phyloP scores from a whole-genome alignment of 495 filamentous ascomycete species.

The Aspergillus mulundensis region DNA sequence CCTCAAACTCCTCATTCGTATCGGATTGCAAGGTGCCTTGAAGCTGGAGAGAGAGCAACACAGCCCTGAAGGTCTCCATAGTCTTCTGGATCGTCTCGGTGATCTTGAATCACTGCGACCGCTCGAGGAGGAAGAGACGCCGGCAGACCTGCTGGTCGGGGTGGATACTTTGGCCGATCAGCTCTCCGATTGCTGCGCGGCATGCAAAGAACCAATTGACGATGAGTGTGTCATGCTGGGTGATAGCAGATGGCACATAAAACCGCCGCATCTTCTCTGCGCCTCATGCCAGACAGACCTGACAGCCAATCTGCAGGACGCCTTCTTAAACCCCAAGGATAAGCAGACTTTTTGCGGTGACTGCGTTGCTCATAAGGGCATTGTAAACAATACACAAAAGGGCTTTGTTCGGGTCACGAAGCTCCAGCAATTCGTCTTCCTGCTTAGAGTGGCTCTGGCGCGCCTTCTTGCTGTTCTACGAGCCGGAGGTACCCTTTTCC shows the following conservation, averaged over 20 bases:
- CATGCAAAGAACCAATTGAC: slow-evolving; percentile 84
- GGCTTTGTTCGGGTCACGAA: slow-evolving; percentile 68
- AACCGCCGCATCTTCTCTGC: slow-evolving; percentile 67
- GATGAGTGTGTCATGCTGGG: slow-evolving; percentile 77
- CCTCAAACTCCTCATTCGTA: slow-evolving; percentile 94
- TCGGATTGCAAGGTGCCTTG: slow-evolving; percentile 89
- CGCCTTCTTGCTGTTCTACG: slow-evolving; percentile 83
- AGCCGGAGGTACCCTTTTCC: slow-evolving; percentile 68
- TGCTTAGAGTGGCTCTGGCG: slow-evolving; percentile 87
- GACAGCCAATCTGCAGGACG: slow-evolving; percentile 57
- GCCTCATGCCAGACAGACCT: slow-evolving; percentile 70
- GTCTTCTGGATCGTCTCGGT: slow-evolving; percentile 76
- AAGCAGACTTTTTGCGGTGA: slow-evolving; percentile 63
- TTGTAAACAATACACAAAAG: slow-evolving; percentile 44
- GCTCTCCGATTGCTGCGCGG: slow-evolving; percentile 73
- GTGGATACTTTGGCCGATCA: slow-evolving; percentile 70
- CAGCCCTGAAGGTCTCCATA: slow-evolving; percentile 66
- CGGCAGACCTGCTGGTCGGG: slow-evolving; percentile 69
- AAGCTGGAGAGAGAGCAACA: slow-evolving; percentile 83
- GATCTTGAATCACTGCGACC: slow-evolving; percentile 64
- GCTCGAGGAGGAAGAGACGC: slow-evolving; percentile 59
- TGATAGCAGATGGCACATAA: slow-evolving; percentile 76
- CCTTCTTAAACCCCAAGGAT: slow-evolving; percentile 61
- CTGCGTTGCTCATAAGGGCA: slow-evolving; percentile 53
- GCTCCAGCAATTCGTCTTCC: slow-evolving; percentile 88